phyloP scores from a whole-genome alignment of 306 rosid genomes.

The Cucurbita maxima region DNA sequence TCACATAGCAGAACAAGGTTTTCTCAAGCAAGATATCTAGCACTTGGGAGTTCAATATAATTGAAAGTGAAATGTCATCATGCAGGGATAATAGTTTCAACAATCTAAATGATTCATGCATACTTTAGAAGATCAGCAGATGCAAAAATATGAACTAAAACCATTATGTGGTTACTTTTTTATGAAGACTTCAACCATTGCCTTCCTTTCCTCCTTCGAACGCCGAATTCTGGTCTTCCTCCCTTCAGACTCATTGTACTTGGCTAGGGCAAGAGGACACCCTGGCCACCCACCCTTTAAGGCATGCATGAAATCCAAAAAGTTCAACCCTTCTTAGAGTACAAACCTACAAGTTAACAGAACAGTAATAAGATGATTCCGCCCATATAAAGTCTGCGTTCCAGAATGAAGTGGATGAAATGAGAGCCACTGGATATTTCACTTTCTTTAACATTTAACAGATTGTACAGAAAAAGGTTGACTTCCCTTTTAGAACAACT shows the following conservation, averaged over 20 bases:
- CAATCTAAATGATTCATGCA: not conserved
- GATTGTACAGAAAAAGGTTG: not conserved
- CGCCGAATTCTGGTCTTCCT: conserved; percentile 73
- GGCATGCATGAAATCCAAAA: conserved; percentile 44
- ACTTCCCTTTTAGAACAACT: not conserved
- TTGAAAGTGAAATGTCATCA: not conserved
- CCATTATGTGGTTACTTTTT: conserved; percentile 34
- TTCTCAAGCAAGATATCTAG: not conserved
- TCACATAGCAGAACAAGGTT: not conserved
- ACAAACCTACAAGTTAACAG: conserved; percentile 19
- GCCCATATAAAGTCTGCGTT: not conserved
- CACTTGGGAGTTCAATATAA: not conserved
- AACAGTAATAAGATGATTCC: conserved; percentile 7
- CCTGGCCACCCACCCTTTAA: conserved; percentile 63
- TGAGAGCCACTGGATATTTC: not conserved
- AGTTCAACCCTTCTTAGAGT: conserved; percentile 8
- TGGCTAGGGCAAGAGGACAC: conserved; percentile 81
- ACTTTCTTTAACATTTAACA: not conserved
- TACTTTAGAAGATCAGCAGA: not conserved
- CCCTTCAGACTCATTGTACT: conserved; percentile 60
- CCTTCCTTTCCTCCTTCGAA: conserved; percentile 82
- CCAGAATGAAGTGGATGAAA: not conserved
- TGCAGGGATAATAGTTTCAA: not conserved
- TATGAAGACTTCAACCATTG: conserved; percentile 78
- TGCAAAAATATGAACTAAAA: conserved; percentile 2